Conservation (phyloP, 257 asterid species). For the Scutellaria barbata region DNA sequence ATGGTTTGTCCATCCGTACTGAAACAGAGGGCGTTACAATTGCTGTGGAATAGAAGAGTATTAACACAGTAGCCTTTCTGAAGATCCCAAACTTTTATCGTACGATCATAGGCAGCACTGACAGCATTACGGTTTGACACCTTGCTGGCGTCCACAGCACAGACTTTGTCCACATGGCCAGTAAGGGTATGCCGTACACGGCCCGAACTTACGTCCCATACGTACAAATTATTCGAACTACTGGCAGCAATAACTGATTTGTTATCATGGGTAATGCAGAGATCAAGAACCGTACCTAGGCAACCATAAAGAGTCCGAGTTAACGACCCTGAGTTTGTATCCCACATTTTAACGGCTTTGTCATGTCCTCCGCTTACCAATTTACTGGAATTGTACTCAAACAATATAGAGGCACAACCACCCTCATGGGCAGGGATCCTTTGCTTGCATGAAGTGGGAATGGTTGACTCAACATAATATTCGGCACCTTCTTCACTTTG, state of each 20-base stretch:
- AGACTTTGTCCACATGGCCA: conserved; percentile 89
- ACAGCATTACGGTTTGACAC: conserved; percentile 72
- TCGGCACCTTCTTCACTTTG: conserved; percentile 94
- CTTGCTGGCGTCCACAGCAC: conserved; percentile 87
- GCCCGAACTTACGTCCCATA: conserved; percentile 81
- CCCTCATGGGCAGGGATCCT: conserved; percentile 93
- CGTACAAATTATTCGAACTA: conserved; percentile 71
- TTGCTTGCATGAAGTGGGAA: conserved; percentile 79
- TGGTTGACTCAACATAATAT: conserved; percentile 67
- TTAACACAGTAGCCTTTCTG: conserved; percentile 80
- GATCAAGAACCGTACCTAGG: conserved; percentile 81
- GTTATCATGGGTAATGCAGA: conserved; percentile 77
- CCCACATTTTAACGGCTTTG: conserved; percentile 83
- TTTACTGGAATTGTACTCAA: conserved; percentile 68
- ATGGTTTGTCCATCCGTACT: conserved; percentile 88
- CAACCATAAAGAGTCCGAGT: conserved; percentile 65
- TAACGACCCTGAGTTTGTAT: conserved; percentile 61
- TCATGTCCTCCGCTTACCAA: conserved; percentile 93
- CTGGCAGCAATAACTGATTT: conserved; percentile 83
- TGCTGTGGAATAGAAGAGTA: conserved; percentile 79
- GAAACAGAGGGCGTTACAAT: conserved; percentile 83
- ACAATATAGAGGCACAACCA: conserved; percentile 72
- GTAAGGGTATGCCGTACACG: conserved; percentile 81
- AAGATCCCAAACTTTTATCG: conserved; percentile 96
- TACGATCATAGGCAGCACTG: conserved; percentile 93